Evolutionary conservation across 306 rosid genomes (phyloP).

Genomic region (Nissolia schottii): DNA sequence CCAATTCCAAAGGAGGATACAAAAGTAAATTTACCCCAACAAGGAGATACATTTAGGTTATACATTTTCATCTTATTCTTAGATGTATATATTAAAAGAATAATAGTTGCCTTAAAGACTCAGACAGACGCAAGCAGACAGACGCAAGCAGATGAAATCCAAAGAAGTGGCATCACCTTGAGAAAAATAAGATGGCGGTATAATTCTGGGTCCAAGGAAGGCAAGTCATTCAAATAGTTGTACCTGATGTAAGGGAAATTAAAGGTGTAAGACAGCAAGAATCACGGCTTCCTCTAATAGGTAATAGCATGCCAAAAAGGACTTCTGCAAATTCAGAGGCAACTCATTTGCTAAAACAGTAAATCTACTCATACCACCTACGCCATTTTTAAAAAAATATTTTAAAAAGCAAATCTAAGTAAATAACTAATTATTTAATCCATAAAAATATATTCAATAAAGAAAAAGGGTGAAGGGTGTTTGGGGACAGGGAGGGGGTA

Average conservation of each 20-base stretch:
- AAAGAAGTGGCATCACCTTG: slow-evolving; percentile 52
- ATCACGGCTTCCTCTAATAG: slow-evolving; percentile 11
- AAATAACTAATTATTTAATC: neutral
- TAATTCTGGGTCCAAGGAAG: slow-evolving; percentile 92
- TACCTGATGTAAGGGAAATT: slow-evolving; percentile 43
- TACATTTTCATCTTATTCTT: neutral
- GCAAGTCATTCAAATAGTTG: slow-evolving; percentile 95
- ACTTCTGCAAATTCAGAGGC: neutral
- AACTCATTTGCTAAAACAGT: neutral
- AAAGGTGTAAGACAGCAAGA: slow-evolving; percentile 7
- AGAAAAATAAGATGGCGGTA: slow-evolving; percentile 96
- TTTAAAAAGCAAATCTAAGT: slow-evolving; percentile 34
- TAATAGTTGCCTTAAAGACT: neutral
- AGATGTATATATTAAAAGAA: neutral
- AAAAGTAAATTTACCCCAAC: neutral
- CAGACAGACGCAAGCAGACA: neutral
- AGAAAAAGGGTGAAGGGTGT: neutral
- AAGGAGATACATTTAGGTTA: neutral
- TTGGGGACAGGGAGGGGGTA: neutral
- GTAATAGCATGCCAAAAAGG: neutral
- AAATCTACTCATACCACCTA: slow-evolving; percentile 31
- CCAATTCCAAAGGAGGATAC: neutral
- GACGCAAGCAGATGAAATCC: slow-evolving; percentile 16
- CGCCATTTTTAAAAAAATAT: slow-evolving; percentile 63
- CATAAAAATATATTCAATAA: neutral